These are phyloP conservation scores for Sapria himalayana DNA, from an alignment of 345 rosid genomes.

Conservation along the genomic window DNA sequence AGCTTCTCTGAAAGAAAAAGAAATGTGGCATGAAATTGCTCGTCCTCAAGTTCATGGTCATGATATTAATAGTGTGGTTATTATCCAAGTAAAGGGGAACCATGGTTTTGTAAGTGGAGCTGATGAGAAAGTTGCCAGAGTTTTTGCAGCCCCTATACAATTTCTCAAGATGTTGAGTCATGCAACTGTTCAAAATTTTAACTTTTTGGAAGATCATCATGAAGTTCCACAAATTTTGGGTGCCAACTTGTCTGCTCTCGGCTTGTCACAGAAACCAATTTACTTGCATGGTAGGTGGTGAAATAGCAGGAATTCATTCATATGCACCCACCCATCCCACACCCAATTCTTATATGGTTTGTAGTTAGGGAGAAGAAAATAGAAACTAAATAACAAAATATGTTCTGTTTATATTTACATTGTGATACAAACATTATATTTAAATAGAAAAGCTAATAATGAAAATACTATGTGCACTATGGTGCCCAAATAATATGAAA, in stretches of 20 bases:
- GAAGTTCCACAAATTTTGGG: constrained; percentile 58
- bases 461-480: too few relatives aligned
- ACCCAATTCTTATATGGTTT: too few relatives aligned
- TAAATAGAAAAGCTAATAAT: too few relatives aligned
- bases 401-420: too few relatives aligned
- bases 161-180: constrained; percentile 64
- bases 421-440: too few relatives aligned
- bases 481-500: too few relatives aligned
- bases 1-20: constrained; percentile 13
- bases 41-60: constrained; percentile 98
- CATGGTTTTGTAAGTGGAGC: constrained; percentile 92
- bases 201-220: constrained; percentile 32
- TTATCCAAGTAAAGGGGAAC: constrained; percentile 69
- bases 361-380: too few relatives aligned
- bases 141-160: constrained; percentile 80
- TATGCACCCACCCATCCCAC: too few relatives aligned
- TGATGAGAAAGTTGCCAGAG: constrained; percentile 88
- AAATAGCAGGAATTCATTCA: too few relatives aligned
- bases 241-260: constrained; percentile 93
- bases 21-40: constrained; percentile 75
- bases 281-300: constrained; percentile 37
- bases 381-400: too few relatives aligned
- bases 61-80: constrained; percentile 61
- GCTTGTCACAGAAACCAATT: constrained; percentile 92
- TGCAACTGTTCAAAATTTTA: constrained; percentile 24